Evolutionary conservation across 257 asterid genomes (phyloP).

Genomic region (Solanum corneliomulleri): DNA sequence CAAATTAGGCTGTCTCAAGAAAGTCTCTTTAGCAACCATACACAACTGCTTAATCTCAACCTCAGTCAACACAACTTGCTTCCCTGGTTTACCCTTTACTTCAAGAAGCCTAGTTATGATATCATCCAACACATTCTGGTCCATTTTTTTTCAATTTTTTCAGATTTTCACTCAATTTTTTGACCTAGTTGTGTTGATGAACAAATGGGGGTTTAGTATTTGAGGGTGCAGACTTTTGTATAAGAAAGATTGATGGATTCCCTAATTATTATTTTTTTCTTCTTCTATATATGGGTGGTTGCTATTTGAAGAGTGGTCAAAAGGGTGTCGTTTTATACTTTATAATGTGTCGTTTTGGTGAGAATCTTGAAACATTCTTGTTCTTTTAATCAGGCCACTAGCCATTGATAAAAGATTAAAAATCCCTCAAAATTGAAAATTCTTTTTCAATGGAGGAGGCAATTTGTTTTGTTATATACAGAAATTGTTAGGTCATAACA

Average conservation of each 20-base stretch:
- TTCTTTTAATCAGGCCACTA: neutral
- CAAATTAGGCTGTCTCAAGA: constrained; percentile 30
- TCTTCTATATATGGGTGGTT: neutral
- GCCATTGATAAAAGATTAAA: neutral
- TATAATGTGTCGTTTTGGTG: neutral
- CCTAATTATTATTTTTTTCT: neutral
- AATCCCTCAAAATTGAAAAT: neutral
- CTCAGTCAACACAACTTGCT: constrained; percentile 26
- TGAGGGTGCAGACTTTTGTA: neutral
- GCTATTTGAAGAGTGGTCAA: neutral
- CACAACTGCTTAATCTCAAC: constrained; percentile 23
- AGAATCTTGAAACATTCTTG: neutral
- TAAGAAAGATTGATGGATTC: neutral
- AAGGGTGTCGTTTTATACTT: neutral
- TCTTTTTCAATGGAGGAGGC: neutral
- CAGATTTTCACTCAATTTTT: neutral
- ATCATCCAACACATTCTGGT: constrained; percentile 21
- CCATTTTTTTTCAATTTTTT: constrained; percentile 2
- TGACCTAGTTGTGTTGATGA: neutral
- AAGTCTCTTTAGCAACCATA: constrained; percentile 10
- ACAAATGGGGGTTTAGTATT: neutral
- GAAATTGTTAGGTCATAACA: neutral
- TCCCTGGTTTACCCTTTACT: constrained; percentile 19
- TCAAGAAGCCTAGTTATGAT: constrained; percentile 23
- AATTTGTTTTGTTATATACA: neutral